Evolutionary conservation across 2,329 filamentous ascomycete species (phyloP).

Genomic region (Didymella pinodella): DNA sequence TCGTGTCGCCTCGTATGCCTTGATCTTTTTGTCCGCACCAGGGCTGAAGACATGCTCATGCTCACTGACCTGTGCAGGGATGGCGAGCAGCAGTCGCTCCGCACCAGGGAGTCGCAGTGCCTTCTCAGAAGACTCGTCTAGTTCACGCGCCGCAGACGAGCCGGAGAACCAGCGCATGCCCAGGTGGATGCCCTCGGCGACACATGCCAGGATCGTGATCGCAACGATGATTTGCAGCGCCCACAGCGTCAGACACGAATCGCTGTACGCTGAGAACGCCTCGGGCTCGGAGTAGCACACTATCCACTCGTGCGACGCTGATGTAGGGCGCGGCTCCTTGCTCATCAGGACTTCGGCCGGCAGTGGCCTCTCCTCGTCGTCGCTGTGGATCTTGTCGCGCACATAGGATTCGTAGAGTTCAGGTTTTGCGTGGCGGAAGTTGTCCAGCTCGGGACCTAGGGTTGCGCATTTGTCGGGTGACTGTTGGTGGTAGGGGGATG

Average conservation of each 20-base stretch:
- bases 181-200: constrained; percentile 37
- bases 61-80: constrained; percentile 15
- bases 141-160: background rate
- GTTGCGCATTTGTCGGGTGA: constrained; percentile 31
- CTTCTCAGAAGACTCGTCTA: constrained; percentile 9
- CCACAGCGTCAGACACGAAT: constrained; percentile 36
- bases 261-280: constrained; percentile 30
- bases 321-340: constrained; percentile 18
- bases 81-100: constrained; percentile 34
- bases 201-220: constrained; percentile 38
- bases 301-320: constrained; percentile 27
- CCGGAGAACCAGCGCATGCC: constrained; percentile 31
- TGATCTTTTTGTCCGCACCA: constrained; percentile 39
- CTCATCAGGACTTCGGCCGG: constrained; percentile 33
- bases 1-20: constrained; percentile 29
- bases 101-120: constrained; percentile 33
- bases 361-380: constrained; percentile 24
- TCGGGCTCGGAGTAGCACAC: constrained; percentile 35
- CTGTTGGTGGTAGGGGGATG: constrained; percentile 15
- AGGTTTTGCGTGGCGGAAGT: constrained; percentile 34
- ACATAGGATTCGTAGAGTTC: constrained; percentile 41
- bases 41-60: constrained; percentile 27
- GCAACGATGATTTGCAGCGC: constrained; percentile 39
- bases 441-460: constrained; percentile 39
- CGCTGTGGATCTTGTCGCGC: constrained; percentile 9